A percentile compares a stretch with the other conserved stretches of the same genome.
Conservation (phyloP, 306 rosid species). For the Vigna hirtella region DNA sequence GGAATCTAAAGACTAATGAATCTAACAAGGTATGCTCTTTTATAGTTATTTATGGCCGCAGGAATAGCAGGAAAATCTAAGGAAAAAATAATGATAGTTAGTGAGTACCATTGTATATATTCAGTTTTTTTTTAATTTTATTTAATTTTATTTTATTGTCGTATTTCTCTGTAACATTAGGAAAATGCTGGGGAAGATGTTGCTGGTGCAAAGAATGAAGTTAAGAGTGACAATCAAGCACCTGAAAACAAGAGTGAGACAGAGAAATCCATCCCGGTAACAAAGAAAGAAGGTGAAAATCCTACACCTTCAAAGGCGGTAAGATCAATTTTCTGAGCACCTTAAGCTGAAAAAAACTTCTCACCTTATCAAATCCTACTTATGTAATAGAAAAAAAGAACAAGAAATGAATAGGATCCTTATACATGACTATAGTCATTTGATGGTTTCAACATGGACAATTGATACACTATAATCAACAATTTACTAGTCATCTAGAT, state of each 20-base stretch:
- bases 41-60: slow-evolving; percentile 9
- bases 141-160: slow-evolving; percentile 2
- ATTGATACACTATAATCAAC: slow-evolving; percentile 17
- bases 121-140: background rate
- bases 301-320: slow-evolving; percentile 65
- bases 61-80: background rate
- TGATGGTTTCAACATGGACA: slow-evolving; percentile 16
- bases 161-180: slow-evolving; percentile 48
- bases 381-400: background rate
- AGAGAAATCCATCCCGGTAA: slow-evolving; percentile 66
- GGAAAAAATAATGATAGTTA: background rate
- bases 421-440: background rate
- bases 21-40: slow-evolving; percentile 62
- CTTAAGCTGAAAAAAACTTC: background rate
- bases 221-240: slow-evolving; percentile 54
- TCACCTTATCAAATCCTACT: background rate
- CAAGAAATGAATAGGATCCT: slow-evolving; percentile 9
- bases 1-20: slow-evolving; percentile 73
- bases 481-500: slow-evolving; percentile 12
- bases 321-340: slow-evolving; percentile 50
- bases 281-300: slow-evolving; percentile 77
- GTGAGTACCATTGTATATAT: slow-evolving; percentile 1
- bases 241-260: slow-evolving; percentile 70
- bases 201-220: slow-evolving; percentile 62
- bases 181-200: slow-evolving; percentile 63